Percentiles rank a stretch among this genome's conserved stretches.
phyloP scores from a whole-genome alignment of 148 eudicot species.

The Rhododendron williamsianum region DNA sequence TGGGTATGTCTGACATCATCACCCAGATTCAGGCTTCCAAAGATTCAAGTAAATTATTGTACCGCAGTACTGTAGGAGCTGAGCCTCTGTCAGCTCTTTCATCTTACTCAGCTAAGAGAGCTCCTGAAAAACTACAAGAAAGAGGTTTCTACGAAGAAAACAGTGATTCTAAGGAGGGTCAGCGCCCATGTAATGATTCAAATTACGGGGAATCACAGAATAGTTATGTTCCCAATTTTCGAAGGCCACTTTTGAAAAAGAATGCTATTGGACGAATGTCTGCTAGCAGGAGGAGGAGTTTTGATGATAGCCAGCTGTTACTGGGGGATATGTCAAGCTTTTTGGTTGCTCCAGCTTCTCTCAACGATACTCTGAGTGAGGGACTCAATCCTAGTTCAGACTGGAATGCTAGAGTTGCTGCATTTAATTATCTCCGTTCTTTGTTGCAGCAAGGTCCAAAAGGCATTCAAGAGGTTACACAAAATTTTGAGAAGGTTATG shows the following conservation, averaged over 20 bases:
- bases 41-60: constrained; percentile 59
- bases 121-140: constrained; percentile 66
- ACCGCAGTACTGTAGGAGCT: constrained; percentile 43
- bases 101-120: constrained; percentile 59
- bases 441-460: constrained; percentile 80
- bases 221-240: constrained; percentile 78
- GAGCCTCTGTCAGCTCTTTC: constrained; percentile 52
- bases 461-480: constrained; percentile 85
- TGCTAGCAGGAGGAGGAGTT: constrained; percentile 84
- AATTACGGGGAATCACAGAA: constrained; percentile 64
- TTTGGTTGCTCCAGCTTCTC: constrained; percentile 81
- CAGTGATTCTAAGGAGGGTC: constrained; percentile 52
- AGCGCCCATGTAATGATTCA: constrained; percentile 56
- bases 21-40: constrained; percentile 76
- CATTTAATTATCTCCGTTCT: constrained; percentile 81
- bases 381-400: constrained; percentile 84
- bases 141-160: constrained; percentile 57
- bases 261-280: constrained; percentile 71
- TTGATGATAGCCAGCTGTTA: constrained; percentile 78
- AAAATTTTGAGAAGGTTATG: constrained; percentile 97
- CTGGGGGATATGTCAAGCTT: constrained; percentile 68
- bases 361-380: constrained; percentile 83
- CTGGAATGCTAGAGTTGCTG: constrained; percentile 96
- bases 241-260: constrained; percentile 79
- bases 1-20: constrained; percentile 65